phyloP scores from a whole-genome alignment of 371 early-diverging fungal genomes.

The Apophysomyces ossiformis region DNA sequence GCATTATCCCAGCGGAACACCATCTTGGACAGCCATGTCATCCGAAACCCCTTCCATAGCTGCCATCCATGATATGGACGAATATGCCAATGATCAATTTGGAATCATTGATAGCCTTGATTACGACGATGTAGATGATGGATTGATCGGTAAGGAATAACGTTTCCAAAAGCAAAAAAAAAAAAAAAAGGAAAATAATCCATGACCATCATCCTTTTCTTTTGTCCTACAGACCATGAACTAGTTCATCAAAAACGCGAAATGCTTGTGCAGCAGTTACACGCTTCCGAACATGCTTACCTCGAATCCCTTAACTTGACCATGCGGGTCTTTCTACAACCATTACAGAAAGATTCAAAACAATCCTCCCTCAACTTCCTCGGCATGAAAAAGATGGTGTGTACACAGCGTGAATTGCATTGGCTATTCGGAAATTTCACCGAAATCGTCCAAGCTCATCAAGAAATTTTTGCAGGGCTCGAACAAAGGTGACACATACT shows the following conservation, averaged over 20 bases:
- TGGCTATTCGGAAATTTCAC: constrained; percentile 53
- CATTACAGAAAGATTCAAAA: constrained; percentile 36
- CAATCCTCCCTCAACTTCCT: constrained; percentile 38
- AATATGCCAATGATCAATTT: constrained; percentile 9
- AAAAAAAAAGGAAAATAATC: neutral
- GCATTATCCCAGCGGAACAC: constrained; percentile 24
- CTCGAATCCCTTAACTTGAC: constrained; percentile 40
- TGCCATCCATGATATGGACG: constrained; percentile 8
- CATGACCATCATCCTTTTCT: constrained; percentile 1
- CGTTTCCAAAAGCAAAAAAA: neutral
- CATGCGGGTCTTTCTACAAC: constrained; percentile 30
- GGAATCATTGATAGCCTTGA: constrained; percentile 23
- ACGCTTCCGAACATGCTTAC: constrained; percentile 41
- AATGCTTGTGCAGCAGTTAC: constrained; percentile 34
- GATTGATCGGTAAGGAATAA: neutral
- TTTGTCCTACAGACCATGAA: constrained; percentile 39
- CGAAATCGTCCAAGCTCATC: constrained; percentile 37
- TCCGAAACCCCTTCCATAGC: constrained; percentile 16
- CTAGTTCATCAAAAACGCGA: constrained; percentile 41
- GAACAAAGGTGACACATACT: constrained; percentile 37
- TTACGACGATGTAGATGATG: constrained; percentile 25
- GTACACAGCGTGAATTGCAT: constrained; percentile 45
- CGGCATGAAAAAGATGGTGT: constrained; percentile 43
- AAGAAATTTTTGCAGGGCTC: constrained; percentile 29
- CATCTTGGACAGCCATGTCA: constrained; percentile 17